Conservation (phyloP, 2,329 filamentous ascomycete species). For the Aurifilum marmelostoma region DNA sequence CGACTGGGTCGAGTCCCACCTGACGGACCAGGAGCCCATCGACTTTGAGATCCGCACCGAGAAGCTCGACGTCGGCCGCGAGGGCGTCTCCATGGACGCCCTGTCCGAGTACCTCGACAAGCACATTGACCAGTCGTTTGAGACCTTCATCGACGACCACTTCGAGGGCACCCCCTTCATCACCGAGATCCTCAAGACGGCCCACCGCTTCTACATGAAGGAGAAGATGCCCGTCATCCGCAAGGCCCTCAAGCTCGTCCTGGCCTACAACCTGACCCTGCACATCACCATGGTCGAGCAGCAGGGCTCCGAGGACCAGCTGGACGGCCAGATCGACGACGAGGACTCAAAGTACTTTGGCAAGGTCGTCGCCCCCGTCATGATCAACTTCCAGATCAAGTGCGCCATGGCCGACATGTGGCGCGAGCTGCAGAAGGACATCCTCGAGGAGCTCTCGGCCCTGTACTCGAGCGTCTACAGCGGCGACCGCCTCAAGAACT, state of each 20-base stretch:
- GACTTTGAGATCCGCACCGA: constrained; percentile 87
- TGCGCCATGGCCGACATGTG: constrained; percentile 96
- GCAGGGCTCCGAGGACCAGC: constrained; percentile 75
- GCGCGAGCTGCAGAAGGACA: constrained; percentile 95
- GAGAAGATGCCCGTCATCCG: constrained; percentile 88
- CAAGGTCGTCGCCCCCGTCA: constrained; percentile 90
- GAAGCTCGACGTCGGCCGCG: constrained; percentile 84
- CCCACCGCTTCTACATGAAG: constrained; percentile 88
- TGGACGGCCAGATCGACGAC: constrained; percentile 84
- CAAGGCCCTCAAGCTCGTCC: constrained; percentile 91
- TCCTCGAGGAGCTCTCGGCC: constrained; percentile 87
- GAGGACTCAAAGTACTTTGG: constrained; percentile 85
- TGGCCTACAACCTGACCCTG: constrained; percentile 93
- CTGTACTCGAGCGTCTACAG: constrained; percentile 98
- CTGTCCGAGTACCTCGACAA: constrained; percentile 93
- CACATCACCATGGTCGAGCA: constrained; percentile 95
- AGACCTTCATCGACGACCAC: constrained; percentile 92
- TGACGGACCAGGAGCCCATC: constrained; percentile 69
- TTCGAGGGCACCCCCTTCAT: constrained; percentile 95
- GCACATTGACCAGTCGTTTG: constrained; percentile 89
- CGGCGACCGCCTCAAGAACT: constrained; percentile 96
- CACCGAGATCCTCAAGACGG: constrained; percentile 94
- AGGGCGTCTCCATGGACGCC: constrained; percentile 79
- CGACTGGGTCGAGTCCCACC: constrained; percentile 86
- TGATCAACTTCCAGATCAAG: constrained; percentile 99